phyloP scores from a whole-genome alignment of 1,139 yeast species.

The Debaryomyces psychrophilus region DNA sequence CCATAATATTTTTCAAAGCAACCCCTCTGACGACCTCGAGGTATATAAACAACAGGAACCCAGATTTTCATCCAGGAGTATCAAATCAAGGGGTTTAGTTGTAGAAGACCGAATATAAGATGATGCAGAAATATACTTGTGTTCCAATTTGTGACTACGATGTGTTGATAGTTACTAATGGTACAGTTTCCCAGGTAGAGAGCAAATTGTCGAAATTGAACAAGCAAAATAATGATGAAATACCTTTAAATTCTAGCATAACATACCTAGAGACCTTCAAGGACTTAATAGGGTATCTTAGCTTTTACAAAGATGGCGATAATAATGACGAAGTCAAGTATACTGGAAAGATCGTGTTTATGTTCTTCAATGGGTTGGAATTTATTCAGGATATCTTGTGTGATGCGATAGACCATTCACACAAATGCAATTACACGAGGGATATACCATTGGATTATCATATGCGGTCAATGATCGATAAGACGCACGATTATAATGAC shows the following conservation, averaged over 20 bases:
- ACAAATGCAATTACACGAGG: not conserved
- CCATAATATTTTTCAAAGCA: not conserved
- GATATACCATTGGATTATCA: conserved; percentile 7
- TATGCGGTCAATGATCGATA: conserved; percentile 6
- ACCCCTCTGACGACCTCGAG: not conserved
- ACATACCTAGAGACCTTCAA: conserved; percentile 33
- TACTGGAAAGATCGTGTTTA: conserved; percentile 38
- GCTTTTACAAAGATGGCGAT: conserved; percentile 14
- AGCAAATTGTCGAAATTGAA: conserved; percentile 29
- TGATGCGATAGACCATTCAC: conserved; percentile 33
- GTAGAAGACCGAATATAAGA: conserved; percentile 12
- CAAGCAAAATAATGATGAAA: conserved; percentile 28
- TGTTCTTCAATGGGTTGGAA: conserved; percentile 44
- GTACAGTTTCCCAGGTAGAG: conserved; percentile 36
- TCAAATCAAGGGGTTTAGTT: not conserved
- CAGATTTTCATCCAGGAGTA: not conserved
- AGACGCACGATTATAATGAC: not conserved
- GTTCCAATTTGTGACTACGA: conserved; percentile 39
- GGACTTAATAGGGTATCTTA: conserved; percentile 24
- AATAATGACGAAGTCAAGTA: conserved; percentile 15
- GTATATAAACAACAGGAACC: not conserved
- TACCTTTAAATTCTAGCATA: conserved; percentile 30
- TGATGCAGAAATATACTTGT: conserved; percentile 44
- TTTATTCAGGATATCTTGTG: conserved; percentile 37
- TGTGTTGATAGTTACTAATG: conserved; percentile 40